Evolutionary conservation across 202 grass and related monocot species (phyloP), one percentile per base, ranked within the genome.

Genomic region (Panicum hallii): DNA sequence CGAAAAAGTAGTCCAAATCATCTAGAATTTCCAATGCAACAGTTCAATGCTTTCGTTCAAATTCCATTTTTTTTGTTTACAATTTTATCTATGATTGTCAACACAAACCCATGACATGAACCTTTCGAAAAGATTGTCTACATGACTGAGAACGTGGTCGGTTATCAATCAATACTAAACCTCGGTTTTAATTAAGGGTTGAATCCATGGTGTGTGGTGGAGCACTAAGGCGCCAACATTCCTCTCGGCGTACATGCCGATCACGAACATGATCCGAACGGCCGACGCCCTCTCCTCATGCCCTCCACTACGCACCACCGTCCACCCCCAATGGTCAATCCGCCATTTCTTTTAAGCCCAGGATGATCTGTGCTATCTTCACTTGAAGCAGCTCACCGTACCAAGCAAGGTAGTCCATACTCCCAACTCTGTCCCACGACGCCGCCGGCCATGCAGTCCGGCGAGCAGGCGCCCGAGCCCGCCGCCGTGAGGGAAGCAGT

Each of bases 161-260:
- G 32, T 64, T n/a, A 64, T 19, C 58, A 62, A 17, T 36, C 58
- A 62, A 17, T 36, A 7, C 8, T 34, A 11, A 45, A 1, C 5
- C 5, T 2, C 3, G 8, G 28, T 44, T 45, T 45, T 70, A 9
- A 7, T 19, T 0, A 20, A 40, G 4, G 0, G 23, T 36, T 49
- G 40, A 66, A 6, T 53, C 16, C 49, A 30, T 19, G 19, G n/a
- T 74, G 30, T 69, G 61, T 90, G 89, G 75, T 47, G 32, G 63
- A 70, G 69, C 84, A 84, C 89, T 90, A 87, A 87, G 84, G 10
- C 38, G 6, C 22, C 68, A 79, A 85, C 11, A 83, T 32, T 32
- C 32, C 32, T 32, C 72, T 10, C 1, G 1, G 16, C 38, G 20
- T 34, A 62, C 72, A 87, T 75, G 74, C 28, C 10, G 15, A 66